phyloP scores from a whole-genome alignment of 192 early-diverging fungal species.

The Allomyces javanicus region DNA sequence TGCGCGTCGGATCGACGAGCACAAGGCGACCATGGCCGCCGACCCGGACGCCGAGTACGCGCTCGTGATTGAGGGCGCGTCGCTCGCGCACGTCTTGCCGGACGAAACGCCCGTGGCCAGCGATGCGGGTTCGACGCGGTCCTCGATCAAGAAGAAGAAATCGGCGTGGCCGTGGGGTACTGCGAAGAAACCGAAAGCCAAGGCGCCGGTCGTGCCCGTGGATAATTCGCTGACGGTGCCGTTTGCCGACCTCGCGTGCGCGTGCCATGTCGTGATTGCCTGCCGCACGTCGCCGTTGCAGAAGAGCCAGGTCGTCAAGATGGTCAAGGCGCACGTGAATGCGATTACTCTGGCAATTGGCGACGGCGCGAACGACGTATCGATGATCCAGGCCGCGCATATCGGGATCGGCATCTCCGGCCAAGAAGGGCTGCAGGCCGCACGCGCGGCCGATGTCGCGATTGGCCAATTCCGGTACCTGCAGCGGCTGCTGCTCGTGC shows the following conservation, averaged over 20 bases:
- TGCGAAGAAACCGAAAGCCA: too few species aligned
- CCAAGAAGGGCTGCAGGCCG: conserved; percentile 36
- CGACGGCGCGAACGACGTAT: conserved; percentile 64
- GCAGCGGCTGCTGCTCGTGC: conserved; percentile 24
- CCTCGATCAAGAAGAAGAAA: too few species aligned
- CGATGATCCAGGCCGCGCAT: conserved; percentile 57
- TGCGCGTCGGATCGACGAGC: conserved; percentile 10
- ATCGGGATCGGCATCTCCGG: conserved; percentile 41
- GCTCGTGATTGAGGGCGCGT: conserved; percentile 86
- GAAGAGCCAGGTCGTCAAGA: conserved; percentile 91
- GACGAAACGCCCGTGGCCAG: too few species aligned
- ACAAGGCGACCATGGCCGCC: conserved; percentile 9
- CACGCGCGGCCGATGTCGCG: conserved; percentile 28
- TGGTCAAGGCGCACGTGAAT: conserved; percentile 78
- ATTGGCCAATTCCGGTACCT: conserved; percentile 36
- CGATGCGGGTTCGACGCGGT: too few species aligned
- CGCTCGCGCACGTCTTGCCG: conserved; percentile 37
- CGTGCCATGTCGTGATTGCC: conserved; percentile 90
- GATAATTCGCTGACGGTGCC: conserved; percentile 22
- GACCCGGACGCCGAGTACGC: conserved; percentile 33
- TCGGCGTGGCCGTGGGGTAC: too few species aligned
- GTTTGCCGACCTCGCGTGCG: conserved; percentile 78
- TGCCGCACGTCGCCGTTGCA: conserved; percentile 96
- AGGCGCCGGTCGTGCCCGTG: too few species aligned
- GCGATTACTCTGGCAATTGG: conserved; percentile 70